Base-by-base conservation (phyloP, 2,329 filamentous ascomycete genomes). In the Aspergillus luchuensis region DNA sequence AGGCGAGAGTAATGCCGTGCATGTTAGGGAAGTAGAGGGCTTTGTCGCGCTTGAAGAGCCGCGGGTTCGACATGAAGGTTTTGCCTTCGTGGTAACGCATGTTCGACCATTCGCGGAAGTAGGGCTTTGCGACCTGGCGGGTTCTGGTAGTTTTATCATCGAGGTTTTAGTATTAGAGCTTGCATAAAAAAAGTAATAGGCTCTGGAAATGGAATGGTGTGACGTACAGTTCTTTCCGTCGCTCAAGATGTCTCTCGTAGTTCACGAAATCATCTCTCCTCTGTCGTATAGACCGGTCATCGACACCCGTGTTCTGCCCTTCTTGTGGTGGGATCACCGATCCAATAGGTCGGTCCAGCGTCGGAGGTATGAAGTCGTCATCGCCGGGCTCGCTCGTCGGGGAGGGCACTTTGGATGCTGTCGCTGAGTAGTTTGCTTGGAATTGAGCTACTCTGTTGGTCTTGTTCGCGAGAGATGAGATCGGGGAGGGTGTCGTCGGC, bases 1-100 rank as follows among this genome's bases (percentile, higher is more conserved):
- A 87, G 57, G 85, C 79, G 30, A 97, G 82, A 2, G 92, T 97
- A 67, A 85, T 82, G 49, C 95, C 95, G 74, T 85, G 86, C 60
- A 99, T 82, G 78, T 99, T 99, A 49, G 95, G 95, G 79, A 99
- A 97, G 82, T 90, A 98, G 65, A 97, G 85, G 5, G 94, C 90
- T 55, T 88, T 84, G 41, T 96, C 91, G 66, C 84, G 84, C 71
- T 88, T 90, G 83, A 98, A 98, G 52, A 94, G 84, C n/a, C 89
- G 84, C 4, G 90, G 87, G 39, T 94, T 94, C 19, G 92, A 88
- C 55, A 94, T 81, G 79, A 97, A 99, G 23, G 92, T 92, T 78
- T 99, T 99, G 71, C 95, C 95, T 69, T 92, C 87, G 78, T 84
- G 79, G 66, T 95, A 89, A 66, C 89, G 85, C 76, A 97, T 85